Evolutionary conservation across 768 basidiomycete species (phyloP).

Genomic region (Leccinum pellstonianum): DNA sequence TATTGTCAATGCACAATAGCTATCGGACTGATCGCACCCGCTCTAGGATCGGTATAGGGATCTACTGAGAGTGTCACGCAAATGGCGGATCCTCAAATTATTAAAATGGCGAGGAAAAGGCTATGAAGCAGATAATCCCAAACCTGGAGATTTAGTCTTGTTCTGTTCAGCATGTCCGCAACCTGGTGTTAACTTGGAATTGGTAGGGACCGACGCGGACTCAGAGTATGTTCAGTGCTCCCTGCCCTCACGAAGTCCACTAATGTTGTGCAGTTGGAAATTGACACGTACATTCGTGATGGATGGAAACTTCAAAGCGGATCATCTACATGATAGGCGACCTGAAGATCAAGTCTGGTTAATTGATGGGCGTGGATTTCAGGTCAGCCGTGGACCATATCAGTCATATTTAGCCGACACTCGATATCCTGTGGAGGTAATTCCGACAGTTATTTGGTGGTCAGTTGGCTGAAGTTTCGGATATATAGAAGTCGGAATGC

Average conservation of each 20-base stretch:
- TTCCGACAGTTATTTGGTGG: background rate
- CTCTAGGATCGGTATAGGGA: too few species aligned
- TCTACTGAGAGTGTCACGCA: too few species aligned
- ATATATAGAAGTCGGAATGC: background rate
- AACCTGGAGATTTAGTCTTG: background rate
- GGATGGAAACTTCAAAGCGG: slow-evolving; percentile 21
- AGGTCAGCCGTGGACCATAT: background rate
- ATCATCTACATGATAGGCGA: slow-evolving; percentile 5
- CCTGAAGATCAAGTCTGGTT: background rate
- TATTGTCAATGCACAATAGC: too few species aligned
- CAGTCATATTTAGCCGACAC: background rate
- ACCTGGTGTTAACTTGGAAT: slow-evolving; percentile 9
- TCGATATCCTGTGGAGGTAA: background rate
- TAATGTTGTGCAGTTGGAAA: background rate
- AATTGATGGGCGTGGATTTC: background rate
- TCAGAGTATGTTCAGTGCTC: background rate
- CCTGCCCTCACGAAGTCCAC: background rate
- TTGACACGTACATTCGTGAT: background rate
- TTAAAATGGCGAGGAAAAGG: too few species aligned
- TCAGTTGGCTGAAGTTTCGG: background rate
- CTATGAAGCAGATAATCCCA: too few species aligned
- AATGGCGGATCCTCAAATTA: too few species aligned
- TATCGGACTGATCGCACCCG: too few species aligned
- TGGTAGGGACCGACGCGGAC: background rate
- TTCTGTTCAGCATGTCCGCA: slow-evolving; percentile 32